Percentiles rank a stretch among this genome's conserved stretches.
Conservation (phyloP, 2,329 filamentous ascomycete species). For the Verticillium zaregamsianum region DNA sequence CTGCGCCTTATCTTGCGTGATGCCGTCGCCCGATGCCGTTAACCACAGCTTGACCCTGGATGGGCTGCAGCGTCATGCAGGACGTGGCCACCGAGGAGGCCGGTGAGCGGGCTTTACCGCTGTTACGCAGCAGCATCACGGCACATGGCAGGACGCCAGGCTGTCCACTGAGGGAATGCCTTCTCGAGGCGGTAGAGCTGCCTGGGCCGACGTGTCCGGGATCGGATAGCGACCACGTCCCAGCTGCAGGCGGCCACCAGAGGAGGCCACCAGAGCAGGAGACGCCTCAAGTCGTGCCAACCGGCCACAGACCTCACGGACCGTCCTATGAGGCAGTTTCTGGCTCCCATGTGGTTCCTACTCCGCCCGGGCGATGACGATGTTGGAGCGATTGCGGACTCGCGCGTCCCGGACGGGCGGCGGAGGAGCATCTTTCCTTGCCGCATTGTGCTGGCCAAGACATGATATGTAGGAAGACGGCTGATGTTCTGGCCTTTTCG, state of each 20-base stretch:
- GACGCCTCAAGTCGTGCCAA: neutral
- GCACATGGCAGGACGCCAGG: no score
- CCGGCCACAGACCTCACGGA: neutral
- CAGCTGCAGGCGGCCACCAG: no score
- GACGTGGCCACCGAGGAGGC: neutral
- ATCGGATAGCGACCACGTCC: no score
- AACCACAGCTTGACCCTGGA: neutral
- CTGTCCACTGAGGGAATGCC: no score
- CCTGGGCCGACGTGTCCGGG: neutral
- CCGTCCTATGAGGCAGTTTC: neutral
- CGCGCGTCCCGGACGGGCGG: neutral
- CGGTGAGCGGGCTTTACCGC: neutral
- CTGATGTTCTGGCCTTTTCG: neutral
- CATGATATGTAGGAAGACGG: neutral
- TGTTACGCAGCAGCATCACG: no score
- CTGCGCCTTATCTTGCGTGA: neutral
- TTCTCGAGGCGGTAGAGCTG: neutral
- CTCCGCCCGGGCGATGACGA: neutral
- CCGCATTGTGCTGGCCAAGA: neutral
- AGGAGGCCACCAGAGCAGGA: no score
- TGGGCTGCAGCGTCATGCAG: neutral
- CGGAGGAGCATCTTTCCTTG: neutral
- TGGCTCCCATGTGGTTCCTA: neutral
- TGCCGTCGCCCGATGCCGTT: neutral
- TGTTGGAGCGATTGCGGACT: neutral